Evolutionary conservation across 352 stramenopile species (phyloP).

Genomic region (Phytophthora fragariaefolia): DNA sequence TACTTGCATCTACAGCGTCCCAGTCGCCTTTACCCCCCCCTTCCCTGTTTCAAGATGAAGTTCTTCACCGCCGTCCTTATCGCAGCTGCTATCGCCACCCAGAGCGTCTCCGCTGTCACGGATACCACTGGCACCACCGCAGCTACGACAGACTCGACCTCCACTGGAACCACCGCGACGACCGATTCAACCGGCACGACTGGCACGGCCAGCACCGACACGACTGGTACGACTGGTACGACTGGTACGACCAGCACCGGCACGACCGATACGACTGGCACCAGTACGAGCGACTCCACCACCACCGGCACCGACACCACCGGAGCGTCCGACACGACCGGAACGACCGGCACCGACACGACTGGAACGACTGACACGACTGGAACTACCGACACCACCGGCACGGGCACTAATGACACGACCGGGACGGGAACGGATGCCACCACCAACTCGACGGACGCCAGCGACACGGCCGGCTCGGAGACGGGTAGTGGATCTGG

Average conservation of each 20-base stretch:
- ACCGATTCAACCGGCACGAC: background rate
- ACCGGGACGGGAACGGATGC: background rate
- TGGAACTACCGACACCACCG: background rate
- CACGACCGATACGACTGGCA: background rate
- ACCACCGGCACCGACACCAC: background rate
- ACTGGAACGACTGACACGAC: background rate
- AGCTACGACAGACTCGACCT: background rate
- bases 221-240: background rate
- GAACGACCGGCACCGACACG: background rate
- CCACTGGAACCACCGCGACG: background rate
- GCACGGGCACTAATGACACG: background rate
- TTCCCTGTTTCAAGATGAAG: slow-evolving; percentile 34
- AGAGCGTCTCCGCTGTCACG: slow-evolving; percentile 7
- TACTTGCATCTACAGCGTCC: slow-evolving; percentile 26
- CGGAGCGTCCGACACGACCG: background rate
- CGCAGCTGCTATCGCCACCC: slow-evolving; percentile 23
- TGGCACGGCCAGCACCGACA: background rate
- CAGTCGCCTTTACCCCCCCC: slow-evolving; percentile 1
- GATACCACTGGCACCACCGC: background rate
- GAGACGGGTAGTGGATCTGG: slow-evolving; percentile 23
- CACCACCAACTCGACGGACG: slow-evolving; percentile 8
- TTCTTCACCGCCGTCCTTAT: slow-evolving; percentile 40
- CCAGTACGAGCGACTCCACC: background rate
- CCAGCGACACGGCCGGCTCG: background rate
- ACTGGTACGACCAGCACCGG: background rate